Conservation (phyloP, 805 yeast species). For the Yarrowia bubula region DNA sequence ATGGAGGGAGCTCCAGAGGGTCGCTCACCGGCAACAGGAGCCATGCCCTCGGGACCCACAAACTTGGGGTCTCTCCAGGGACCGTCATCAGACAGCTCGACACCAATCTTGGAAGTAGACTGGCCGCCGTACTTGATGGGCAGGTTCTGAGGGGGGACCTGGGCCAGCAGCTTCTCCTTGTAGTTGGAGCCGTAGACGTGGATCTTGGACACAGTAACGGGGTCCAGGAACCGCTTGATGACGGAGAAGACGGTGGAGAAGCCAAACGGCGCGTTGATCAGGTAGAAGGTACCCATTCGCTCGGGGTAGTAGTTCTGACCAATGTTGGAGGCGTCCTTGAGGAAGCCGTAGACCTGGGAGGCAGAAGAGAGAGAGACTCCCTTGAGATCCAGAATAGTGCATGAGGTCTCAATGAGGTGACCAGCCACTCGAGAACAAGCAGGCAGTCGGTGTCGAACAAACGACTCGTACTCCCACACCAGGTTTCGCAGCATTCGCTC, state of each 20-base stretch:
- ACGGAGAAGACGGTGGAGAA: conserved; percentile 89
- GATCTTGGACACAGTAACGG: conserved; percentile 94
- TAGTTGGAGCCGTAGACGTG: conserved; percentile 80
- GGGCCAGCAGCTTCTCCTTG: conserved; percentile 78
- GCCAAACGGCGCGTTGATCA: conserved; percentile 96
- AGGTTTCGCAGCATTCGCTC: conserved; percentile 94
- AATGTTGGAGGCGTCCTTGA: conserved; percentile 86
- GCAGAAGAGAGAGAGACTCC: conserved; percentile 87
- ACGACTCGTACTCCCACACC: conserved; percentile 97
- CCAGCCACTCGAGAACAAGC: conserved; percentile 88
- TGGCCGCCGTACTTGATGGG: conserved; percentile 89
- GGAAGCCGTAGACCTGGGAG: conserved; percentile 79
- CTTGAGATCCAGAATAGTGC: conserved; percentile 92
- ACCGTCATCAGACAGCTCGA: conserved; percentile 85
- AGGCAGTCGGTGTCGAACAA: conserved; percentile 78
- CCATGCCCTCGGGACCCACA: conserved; percentile 95
- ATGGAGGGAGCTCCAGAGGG: conserved; percentile 21
- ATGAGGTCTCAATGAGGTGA: conserved; percentile 84
- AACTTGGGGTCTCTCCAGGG: conserved; percentile 93
- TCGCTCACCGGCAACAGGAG: conserved; percentile 48
- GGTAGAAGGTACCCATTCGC: conserved; percentile 96
- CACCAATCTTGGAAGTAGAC: conserved; percentile 68
- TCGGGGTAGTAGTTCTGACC: conserved; percentile 98
- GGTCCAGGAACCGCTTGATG: conserved; percentile 93
- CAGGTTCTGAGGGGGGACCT: conserved; percentile 89